A percentile compares a stretch with the other conserved stretches of the same genome.
These are phyloP conservation scores for Setomelanomma holmii DNA, from an alignment of 2,329 filamentous ascomycete species.

Conservation along the genomic window DNA sequence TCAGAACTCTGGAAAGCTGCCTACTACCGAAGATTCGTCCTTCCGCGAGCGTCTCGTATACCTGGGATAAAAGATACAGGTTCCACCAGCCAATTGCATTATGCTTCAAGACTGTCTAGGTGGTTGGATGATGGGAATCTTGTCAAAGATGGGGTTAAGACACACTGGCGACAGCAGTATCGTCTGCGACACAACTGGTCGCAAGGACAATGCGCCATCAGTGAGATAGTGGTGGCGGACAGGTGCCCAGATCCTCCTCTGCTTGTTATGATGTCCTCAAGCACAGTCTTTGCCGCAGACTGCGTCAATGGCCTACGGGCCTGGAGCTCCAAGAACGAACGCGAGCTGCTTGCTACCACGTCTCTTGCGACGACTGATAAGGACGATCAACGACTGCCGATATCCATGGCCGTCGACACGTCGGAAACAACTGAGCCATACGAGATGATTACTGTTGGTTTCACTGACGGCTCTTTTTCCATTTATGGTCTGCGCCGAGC, in stretches of 20 bases:
- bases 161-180: conserved; percentile 89
- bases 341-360: conserved; percentile 64
- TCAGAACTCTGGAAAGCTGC: conserved; percentile 89
- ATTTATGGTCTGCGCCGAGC: conserved; percentile 68
- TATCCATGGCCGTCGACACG: conserved; percentile 69
- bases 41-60: conserved; percentile 78
- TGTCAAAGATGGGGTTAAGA: conserved; percentile 58
- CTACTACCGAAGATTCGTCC: conserved; percentile 87
- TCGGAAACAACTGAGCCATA: conserved; percentile 31
- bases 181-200: conserved; percentile 92
- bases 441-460: conserved; percentile 44
- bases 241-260: conserved; percentile 63
- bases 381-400: conserved; percentile 59
- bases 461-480: conserved; percentile 60
- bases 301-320: conserved; percentile 72
- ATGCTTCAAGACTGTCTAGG: conserved; percentile 63
- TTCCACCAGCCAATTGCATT: conserved; percentile 52
- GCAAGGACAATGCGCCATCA: conserved; percentile 78
- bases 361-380: conserved; percentile 26
- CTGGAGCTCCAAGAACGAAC: conserved; percentile 72
- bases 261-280: conserved; percentile 78
- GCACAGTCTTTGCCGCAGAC: conserved; percentile 80
- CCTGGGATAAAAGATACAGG: conserved; percentile 65
- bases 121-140: conserved; percentile 68
- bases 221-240: conserved; percentile 72